Conservation (phyloP, 176 grass and related monocot genomes). For the Metroxylon sagu region DNA sequence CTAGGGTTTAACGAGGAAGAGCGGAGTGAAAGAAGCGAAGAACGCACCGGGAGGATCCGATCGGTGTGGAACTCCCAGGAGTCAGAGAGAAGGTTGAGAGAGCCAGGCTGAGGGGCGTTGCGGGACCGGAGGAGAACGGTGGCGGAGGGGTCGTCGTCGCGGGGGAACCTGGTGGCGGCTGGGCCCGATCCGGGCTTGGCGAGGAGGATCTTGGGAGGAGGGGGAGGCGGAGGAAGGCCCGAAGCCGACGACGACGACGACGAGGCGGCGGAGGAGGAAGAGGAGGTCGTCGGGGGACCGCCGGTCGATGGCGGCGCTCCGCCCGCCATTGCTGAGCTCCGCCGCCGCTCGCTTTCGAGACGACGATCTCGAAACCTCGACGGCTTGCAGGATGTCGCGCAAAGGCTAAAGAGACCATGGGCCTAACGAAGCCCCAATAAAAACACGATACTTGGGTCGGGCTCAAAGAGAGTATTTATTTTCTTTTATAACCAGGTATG, state of each 20-base stretch:
- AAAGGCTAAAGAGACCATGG: too few species aligned
- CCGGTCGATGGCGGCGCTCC: slow-evolving; percentile 31
- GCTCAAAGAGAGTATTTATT: too few species aligned
- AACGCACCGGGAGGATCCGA: slow-evolving; percentile 66
- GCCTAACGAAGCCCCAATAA: too few species aligned
- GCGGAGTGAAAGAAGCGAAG: not conserved
- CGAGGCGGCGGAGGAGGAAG: slow-evolving; percentile 33
- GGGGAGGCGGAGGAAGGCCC: slow-evolving; percentile 32
- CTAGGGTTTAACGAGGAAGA: not conserved
- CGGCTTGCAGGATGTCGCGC: too few species aligned
- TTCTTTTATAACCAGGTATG: too few species aligned
- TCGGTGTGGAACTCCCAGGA: slow-evolving; percentile 75
- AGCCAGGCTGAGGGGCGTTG: slow-evolving; percentile 45
- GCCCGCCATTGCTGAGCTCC: slow-evolving; percentile 30
- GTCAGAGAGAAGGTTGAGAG: slow-evolving; percentile 64
- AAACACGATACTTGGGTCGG: too few species aligned
- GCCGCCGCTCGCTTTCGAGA: too few species aligned
- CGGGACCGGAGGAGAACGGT: slow-evolving; percentile 25
- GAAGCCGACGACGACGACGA: slow-evolving; percentile 18
- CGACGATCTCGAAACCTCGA: too few species aligned
- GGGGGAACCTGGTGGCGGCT: slow-evolving; percentile 22
- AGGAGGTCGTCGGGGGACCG: slow-evolving; percentile 3
- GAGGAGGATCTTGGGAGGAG: slow-evolving; percentile 85
- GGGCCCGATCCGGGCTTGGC: slow-evolving; percentile 44
- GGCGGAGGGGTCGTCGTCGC: slow-evolving; percentile 17